These are phyloP conservation scores for Trichaptum fuscoviolaceum DNA, from an alignment of 768 basidiomycete genomes.

Conservation along the genomic window DNA sequence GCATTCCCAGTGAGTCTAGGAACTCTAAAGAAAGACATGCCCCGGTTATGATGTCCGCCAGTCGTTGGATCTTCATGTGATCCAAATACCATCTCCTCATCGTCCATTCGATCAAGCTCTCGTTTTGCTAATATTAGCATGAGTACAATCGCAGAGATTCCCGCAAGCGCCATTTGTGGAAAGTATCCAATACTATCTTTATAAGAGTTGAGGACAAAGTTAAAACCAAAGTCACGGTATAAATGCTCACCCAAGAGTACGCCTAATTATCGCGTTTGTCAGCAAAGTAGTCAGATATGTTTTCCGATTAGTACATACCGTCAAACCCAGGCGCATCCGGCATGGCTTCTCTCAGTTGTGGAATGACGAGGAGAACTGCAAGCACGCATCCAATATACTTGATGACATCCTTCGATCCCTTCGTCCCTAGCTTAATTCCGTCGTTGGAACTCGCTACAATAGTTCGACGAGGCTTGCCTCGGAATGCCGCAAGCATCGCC, in stretches of 20 bases:
- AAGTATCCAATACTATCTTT: conserved; percentile 53
- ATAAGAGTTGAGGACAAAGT: neutral
- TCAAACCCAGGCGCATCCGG: conserved; percentile 53
- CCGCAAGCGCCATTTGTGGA: conserved; percentile 50
- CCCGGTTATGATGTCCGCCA: neutral
- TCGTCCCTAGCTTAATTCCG: neutral
- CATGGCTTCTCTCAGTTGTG: conserved; percentile 49
- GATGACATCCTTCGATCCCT: conserved; percentile 21
- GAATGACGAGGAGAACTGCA: conserved; percentile 40
- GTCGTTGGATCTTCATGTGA: neutral
- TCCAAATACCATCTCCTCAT: too few relatives aligned
- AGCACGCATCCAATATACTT: conserved; percentile 36
- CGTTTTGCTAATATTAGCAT: conserved; percentile 38
- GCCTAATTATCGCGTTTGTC: conserved; percentile 23
- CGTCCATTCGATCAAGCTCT: conserved; percentile 22
- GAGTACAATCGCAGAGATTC: conserved; percentile 35
- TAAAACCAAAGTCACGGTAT: neutral
- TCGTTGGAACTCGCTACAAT: neutral
- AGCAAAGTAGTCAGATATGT: neutral
- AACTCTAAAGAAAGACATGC: neutral
- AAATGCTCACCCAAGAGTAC: conserved; percentile 39
- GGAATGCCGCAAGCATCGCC: conserved; percentile 32
- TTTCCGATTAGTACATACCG: conserved; percentile 28
- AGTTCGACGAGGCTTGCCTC: neutral
- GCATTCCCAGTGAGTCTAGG: neutral